A percentile compares a stretch with the other conserved stretches of the same genome.
phyloP scores from a whole-genome alignment of 305 asterid species.

The Lippia alba region DNA sequence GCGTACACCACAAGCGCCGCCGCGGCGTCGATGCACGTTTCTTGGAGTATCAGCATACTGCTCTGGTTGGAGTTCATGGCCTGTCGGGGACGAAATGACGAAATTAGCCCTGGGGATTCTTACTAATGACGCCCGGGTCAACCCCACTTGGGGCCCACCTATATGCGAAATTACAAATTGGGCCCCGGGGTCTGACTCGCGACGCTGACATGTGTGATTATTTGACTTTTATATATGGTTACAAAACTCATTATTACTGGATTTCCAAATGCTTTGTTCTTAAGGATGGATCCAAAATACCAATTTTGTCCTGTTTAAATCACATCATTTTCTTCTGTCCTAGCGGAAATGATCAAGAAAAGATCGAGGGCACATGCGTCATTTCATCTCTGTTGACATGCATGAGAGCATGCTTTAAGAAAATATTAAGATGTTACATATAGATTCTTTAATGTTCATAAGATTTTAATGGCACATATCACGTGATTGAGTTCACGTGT shows the following conservation, averaged over 20 bases:
- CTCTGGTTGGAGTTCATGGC: constrained; percentile 76
- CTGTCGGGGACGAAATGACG: constrained; percentile 42
- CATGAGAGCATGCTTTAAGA: not conserved
- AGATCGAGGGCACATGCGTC: constrained; percentile 36
- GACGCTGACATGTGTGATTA: not conserved
- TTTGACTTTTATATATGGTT: constrained; percentile 34
- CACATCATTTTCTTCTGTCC: constrained; percentile 3
- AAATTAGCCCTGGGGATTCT: constrained; percentile 24
- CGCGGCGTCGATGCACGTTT: constrained; percentile 87
- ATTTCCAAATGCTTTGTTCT: constrained; percentile 25
- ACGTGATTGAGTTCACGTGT: not conserved
- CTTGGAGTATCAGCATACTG: constrained; percentile 94
- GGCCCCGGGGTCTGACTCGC: constrained; percentile 28
- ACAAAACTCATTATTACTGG: constrained; percentile 19
- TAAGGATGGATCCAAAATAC: constrained; percentile 30
- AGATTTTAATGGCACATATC: not conserved
- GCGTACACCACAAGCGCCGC: constrained; percentile 98
- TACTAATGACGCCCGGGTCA: not conserved
- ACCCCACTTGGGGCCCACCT: constrained; percentile 1
- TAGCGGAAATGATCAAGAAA: not conserved
- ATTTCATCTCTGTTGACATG: not conserved
- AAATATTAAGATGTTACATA: too few relatives aligned
- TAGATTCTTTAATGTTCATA: too few relatives aligned
- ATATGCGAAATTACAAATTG: not conserved
- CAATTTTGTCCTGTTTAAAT: constrained; percentile 36